Conservation (phyloP, 495 filamentous ascomycete species). For the Penicillium bialowiezense region DNA sequence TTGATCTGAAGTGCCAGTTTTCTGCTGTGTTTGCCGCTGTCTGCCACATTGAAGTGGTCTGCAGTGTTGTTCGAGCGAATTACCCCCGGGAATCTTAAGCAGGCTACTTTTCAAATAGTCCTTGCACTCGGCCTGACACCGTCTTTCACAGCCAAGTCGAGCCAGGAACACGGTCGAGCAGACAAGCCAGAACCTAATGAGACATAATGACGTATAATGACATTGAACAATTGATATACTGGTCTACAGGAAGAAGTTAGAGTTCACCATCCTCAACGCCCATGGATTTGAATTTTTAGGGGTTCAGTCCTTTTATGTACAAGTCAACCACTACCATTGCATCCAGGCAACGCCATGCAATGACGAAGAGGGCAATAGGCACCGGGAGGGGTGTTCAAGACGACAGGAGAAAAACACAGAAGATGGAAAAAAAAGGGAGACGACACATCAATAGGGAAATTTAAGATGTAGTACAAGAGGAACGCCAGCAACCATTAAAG, state of each 20-base stretch:
- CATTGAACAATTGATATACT: neutral
- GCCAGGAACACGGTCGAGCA: too few relatives aligned
- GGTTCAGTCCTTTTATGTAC: conserved; percentile 45
- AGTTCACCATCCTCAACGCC: conserved; percentile 13
- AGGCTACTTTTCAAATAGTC: too few relatives aligned
- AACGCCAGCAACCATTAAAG: conserved; percentile 44
- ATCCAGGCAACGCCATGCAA: conserved; percentile 22
- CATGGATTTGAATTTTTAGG: conserved; percentile 25
- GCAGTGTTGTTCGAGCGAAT: too few relatives aligned
- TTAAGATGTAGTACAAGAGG: conserved; percentile 42
- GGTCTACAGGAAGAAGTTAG: neutral
- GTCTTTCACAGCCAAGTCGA: too few relatives aligned
- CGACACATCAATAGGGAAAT: conserved; percentile 30
- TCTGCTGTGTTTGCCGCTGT: too few relatives aligned
- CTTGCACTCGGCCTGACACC: too few relatives aligned
- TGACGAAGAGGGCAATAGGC: conserved; percentile 25
- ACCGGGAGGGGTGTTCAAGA: conserved; percentile 22
- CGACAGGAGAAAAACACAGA: conserved; percentile 17
- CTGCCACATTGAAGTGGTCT: too few relatives aligned
- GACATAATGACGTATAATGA: too few relatives aligned
- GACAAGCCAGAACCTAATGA: too few relatives aligned
- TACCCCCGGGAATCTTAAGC: too few relatives aligned
- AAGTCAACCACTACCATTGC: conserved; percentile 33
- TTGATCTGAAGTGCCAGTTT: too few relatives aligned
- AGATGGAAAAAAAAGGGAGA: conserved; percentile 16